Conservation (phyloP, 805 yeast genomes). For the Lachancea nothofagi region DNA sequence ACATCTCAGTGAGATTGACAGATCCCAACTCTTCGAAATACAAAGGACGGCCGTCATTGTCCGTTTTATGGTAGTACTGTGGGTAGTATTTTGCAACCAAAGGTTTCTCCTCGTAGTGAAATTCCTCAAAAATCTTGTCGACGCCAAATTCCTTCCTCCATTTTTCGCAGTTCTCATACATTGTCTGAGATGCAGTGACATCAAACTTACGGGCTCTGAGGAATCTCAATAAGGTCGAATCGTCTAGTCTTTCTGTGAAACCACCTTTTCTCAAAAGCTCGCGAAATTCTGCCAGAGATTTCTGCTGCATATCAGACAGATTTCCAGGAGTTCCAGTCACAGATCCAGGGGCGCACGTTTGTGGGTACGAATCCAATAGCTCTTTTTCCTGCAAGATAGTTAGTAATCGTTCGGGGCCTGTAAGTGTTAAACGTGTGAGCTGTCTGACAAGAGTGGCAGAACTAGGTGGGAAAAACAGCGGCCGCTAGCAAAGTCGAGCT, state of each 20-base stretch:
- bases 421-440: too few relatives aligned
- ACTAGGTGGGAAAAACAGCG: too few relatives aligned
- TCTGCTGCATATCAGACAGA: conserved; percentile 62
- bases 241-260: conserved; percentile 75
- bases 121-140: conserved; percentile 79
- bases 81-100: conserved; percentile 87
- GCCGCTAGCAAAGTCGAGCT: too few relatives aligned
- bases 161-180: conserved; percentile 82
- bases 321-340: conserved; percentile 80
- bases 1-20: conserved; percentile 85
- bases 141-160: conserved; percentile 90
- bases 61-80: conserved; percentile 95
- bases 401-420: conserved; percentile 3
- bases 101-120: conserved; percentile 90
- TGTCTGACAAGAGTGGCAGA: too few relatives aligned
- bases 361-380: conserved; percentile 59
- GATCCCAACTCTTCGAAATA: conserved; percentile 91
- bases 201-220: conserved; percentile 95
- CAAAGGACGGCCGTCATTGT: conserved; percentile 94
- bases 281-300: conserved; percentile 53
- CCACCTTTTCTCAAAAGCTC: conserved; percentile 56
- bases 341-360: conserved; percentile 52
- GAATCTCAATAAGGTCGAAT: conserved; percentile 77
- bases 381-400: conserved; percentile 21
- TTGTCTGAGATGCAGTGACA: conserved; percentile 64